Base-by-base conservation (phyloP, 441 rosid species). In the Erodium trifolium region DNA sequence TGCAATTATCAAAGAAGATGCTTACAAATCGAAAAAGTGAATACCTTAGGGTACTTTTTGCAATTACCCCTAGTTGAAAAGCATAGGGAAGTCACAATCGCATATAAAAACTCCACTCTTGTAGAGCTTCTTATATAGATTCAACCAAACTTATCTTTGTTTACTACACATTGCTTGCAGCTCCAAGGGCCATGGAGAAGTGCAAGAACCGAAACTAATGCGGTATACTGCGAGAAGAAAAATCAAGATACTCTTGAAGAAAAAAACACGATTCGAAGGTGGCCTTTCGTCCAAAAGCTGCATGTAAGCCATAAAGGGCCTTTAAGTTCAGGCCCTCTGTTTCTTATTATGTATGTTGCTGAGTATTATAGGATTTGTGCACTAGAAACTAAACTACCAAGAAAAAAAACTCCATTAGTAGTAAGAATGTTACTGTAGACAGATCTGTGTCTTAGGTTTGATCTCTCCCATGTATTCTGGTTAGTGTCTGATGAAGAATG, bases 181-280 rank as follows among this genome's bases (percentile, higher is more conserved):
- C 88, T 72, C 86, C 88, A 41, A 81, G 84, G 27, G 27, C 27
- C 27, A 23, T 23, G 27, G 27, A 23, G 27, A 23, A 23, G 27
- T 23, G 27, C 27, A 81, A 77, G 82, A 78, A 41, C 77, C 77
- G 74, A 27, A 71, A 72, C 60, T 82, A 78, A 78, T 0, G 51
- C 13, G 3, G 1, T 45, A 45, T 45, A 45, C 51, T 45, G n/a
- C 11, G 51, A 45, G 51, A 45, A 45, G 51, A 45, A 45, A 23
- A 23, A 23, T 45, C 3, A 12, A 45, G 51, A 45, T 45, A 9
- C 9, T 45, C 13, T 45, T 45, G 51, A 11, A 45, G 13, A 23
- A 23, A 23, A 23, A 23, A 23, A 23, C 27, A 23, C 2, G 27
- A 23, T 23, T 23, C 27, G 27, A 23, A 23, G 27, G 13, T 45